Base-by-base conservation (phyloP, 2,329 filamentous ascomycete genomes). In the Uncinocarpus reesii region DNA sequence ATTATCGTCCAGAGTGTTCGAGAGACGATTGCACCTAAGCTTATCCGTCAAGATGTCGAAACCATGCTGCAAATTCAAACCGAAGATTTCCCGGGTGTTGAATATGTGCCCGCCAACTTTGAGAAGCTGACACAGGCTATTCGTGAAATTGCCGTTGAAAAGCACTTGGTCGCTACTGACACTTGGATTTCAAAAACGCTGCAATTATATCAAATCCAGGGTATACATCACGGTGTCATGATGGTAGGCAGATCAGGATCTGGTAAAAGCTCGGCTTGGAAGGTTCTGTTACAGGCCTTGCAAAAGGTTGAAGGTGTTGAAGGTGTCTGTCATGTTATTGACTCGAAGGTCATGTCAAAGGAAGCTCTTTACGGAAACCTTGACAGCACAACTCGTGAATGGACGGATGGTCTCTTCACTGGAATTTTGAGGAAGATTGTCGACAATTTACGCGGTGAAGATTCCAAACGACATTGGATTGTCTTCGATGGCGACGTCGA, bases 331-430 rank as follows among this genome's bases (percentile, higher is more conserved):
- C 92, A 99, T 62, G 86, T 98, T 49, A 98, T 99, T 58, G 92
- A 99, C 66, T 93, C 90, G 34, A 99, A 99, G 71, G 93, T 98
- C 66, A 98, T 99, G 92, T 95, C 89, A 45, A 99, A 99, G 69
- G 92, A 99, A 69, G 86, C 86, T 20, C 74, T 99, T 3, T 99
- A 98, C 61, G 92, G 92, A 62, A 95, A 82, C 58, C 76, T 99
- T 42, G 92, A 99, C 65, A 89, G 86, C 50, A 99, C 92, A 2
- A 99, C 92, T 1, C 81, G 92, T 59, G 92, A 99, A 67, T 99
- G 92, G 92, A 98, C 92, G 0, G 93, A 99, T 60, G 92, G 92
- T 66, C 75, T 99, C 8, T 98, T 98, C 65, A 99, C 92, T 7
- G 94, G 90, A 64, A 98, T 95, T 55, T 74, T 99, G 35, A 83